A percentile compares a stretch with the other conserved stretches of the same genome.
These are phyloP conservation scores for Strobilomyces confusus DNA, from an alignment of 768 basidiomycete genomes.

Conservation along the genomic window DNA sequence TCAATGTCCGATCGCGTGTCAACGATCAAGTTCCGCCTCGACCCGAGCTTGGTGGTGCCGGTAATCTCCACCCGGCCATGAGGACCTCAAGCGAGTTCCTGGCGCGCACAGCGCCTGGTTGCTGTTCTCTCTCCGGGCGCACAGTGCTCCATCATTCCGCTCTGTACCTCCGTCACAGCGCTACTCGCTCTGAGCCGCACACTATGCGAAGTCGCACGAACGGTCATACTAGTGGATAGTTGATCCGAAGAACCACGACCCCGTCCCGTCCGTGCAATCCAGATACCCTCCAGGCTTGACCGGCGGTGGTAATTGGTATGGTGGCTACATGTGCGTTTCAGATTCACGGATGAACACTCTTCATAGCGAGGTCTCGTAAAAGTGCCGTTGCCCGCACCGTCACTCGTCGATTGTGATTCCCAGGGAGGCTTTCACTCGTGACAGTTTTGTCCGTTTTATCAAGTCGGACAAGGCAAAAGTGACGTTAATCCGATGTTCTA, in stretches of 20 bases:
- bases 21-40: neutral
- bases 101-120: neutral
- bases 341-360: neutral
- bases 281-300: neutral
- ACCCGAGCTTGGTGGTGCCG: neutral
- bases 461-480: neutral
- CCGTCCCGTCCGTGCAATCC: neutral
- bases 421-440: neutral
- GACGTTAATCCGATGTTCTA: slow-evolving; percentile 1
- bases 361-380: neutral
- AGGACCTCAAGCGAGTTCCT: neutral
- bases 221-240: too few relatives aligned
- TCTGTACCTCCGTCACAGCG: neutral
- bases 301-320: neutral
- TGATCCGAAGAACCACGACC: neutral
- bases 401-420: neutral
- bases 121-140: neutral
- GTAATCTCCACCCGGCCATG: neutral
- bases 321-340: neutral
- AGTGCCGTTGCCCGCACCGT: neutral
- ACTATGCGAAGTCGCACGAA: neutral
- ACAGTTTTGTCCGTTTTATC: slow-evolving; percentile 6
- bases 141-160: neutral
- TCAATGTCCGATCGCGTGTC: neutral
- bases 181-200: neutral